Conservation (phyloP, 345 rosid genomes). For the Hevea brasiliensis region DNA sequence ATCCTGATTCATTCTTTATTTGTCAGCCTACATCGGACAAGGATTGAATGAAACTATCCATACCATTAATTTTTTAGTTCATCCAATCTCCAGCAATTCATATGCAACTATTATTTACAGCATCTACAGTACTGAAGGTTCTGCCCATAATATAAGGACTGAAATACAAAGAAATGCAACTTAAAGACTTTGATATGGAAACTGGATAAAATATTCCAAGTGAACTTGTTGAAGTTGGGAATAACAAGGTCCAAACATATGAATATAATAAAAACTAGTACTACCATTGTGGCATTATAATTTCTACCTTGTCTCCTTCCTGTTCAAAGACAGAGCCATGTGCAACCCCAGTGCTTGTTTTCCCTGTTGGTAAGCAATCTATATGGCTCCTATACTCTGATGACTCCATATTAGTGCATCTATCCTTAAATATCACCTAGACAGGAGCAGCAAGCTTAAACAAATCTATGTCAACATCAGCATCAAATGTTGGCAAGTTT, state of each 20-base stretch:
- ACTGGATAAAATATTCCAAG: neutral
- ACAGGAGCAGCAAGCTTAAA: conserved; percentile 15
- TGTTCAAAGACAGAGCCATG: conserved; percentile 27
- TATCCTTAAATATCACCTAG: conserved; percentile 40
- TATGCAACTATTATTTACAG: neutral
- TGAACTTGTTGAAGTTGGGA: neutral
- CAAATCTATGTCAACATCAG: conserved; percentile 2
- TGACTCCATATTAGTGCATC: conserved; percentile 17
- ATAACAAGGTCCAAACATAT: neutral
- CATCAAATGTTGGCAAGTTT: neutral
- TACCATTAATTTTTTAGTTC: neutral
- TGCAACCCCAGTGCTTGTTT: conserved; percentile 9
- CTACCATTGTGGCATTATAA: conserved; percentile 1
- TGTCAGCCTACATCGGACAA: conserved; percentile 18
- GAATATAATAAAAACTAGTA: neutral
- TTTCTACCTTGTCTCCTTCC: conserved; percentile 29
- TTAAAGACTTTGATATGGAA: neutral
- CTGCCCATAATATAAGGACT: neutral
- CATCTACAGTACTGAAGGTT: neutral
- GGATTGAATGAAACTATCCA: neutral
- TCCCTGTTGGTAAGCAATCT: conserved; percentile 16
- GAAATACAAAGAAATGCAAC: neutral
- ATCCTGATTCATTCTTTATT: conserved; percentile 7
- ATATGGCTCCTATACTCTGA: conserved; percentile 23
- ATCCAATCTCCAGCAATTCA: neutral